A percentile compares a stretch with the other conserved stretches of the same genome.
phyloP scores from a whole-genome alignment of 2,329 filamentous ascomycete genomes.

The Aureobasidium subglaciale region DNA sequence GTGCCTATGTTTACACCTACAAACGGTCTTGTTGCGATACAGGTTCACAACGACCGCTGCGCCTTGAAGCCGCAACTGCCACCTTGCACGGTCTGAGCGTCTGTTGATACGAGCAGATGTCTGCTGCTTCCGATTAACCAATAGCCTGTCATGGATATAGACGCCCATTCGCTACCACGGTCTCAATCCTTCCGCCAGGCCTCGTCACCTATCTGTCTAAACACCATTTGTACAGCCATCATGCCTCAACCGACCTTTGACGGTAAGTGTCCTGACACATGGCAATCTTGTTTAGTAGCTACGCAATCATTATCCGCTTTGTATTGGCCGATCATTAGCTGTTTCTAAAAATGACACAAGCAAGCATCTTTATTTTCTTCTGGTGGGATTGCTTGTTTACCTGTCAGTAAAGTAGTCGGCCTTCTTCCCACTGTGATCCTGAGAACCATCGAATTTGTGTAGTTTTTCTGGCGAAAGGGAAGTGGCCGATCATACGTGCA shows the following conservation, averaged over 20 bases:
- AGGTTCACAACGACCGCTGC: constrained; percentile 2
- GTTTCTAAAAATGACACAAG: constrained; percentile 11
- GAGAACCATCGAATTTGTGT: background rate
- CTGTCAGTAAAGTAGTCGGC: background rate
- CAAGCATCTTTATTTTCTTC: background rate
- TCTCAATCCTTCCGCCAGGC: background rate
- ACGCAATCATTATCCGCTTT: constrained; percentile 10
- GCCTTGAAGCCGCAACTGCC: constrained; percentile 11
- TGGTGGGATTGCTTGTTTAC: constrained; percentile 1
- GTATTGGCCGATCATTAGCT: constrained; percentile 2
- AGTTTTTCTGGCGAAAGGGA: background rate
- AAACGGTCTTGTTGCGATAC: background rate
- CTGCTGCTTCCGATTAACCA: constrained; percentile 3
- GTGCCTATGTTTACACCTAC: background rate
- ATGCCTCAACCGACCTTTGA: background rate
- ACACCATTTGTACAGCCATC: background rate
- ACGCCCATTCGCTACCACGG: background rate
- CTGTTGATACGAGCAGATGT: constrained; percentile 9
- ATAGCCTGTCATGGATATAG: constrained; percentile 1
- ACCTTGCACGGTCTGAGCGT: constrained; percentile 4
- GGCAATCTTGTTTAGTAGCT: constrained; percentile 7
- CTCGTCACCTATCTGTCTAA: background rate
- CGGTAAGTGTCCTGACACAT: background rate
- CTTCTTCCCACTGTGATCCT: background rate
- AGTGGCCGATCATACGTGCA: constrained; percentile 6